Base-by-base conservation (phyloP, 2,329 filamentous ascomycete species). In the Microdochium trichocladiopsis region DNA sequence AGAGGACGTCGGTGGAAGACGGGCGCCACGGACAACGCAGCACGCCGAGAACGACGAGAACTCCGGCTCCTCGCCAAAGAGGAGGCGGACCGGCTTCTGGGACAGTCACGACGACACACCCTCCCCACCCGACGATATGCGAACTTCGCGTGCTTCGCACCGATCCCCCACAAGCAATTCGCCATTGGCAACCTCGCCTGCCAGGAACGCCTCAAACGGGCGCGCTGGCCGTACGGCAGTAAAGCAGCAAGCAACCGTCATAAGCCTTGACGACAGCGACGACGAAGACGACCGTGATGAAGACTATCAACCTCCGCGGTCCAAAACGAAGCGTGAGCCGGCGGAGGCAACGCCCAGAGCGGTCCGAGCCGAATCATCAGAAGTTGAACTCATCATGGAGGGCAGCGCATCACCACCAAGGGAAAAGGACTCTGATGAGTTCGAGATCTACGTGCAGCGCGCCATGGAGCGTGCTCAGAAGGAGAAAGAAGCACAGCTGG, bases 381-480 rank as follows among this genome's bases (percentile, higher is more conserved):
- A 24, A 50, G 49, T 51, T 23, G 48, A 54, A 21, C 50, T 45
- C 41, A 9, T 45, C 41, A 22, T 22, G 18, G 41, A 45, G 16
- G n/a, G 18, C 21, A 45, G 41, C 18, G 16, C 41, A 6, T 18
- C 41, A 16, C 41, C 41, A 12, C 9, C 21, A 49, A 56, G 59
- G n/a, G 57, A 59, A 1, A 60, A 61, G 25, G 68, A 64, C 4
- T 67, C 74, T 18, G 71, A 77, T 47, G 72, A 74, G 9, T 73
- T 76, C 18, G 69, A 66, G 36, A 69, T 71, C 49, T 80, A 77
- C 56, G 65, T 79, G 25, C 66, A 66, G 55, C 68, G 65, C 45
- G 77, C 76, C 49, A 60, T 69, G 57, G 66, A 68, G 55, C 60
- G 68, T 10, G 57, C 66, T 53, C 60, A 51, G 50, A 62, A 60